phyloP scores from a whole-genome alignment of 148 eudicot species.

The Talinum fruticosum region DNA sequence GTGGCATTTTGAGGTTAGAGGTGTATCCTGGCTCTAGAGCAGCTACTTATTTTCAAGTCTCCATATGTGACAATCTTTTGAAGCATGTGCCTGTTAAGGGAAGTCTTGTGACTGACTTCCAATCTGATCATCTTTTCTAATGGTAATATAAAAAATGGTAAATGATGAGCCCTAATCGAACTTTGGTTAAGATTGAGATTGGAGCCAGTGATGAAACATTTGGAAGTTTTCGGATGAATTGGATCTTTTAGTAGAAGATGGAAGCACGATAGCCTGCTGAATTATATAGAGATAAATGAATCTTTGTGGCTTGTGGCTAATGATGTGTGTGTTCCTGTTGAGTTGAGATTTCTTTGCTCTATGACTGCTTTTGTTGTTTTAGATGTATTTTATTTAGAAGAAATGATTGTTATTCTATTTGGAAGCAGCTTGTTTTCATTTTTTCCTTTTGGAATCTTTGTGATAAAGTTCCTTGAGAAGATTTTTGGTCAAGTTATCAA shows the following conservation, averaged over 20 bases:
- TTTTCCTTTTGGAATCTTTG: not conserved
- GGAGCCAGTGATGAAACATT: not conserved
- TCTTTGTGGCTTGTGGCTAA: not conserved
- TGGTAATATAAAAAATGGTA: not conserved
- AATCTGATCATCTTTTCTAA: not conserved
- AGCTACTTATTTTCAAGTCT: not conserved
- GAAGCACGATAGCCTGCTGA: not conserved
- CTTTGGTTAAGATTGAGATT: not conserved
- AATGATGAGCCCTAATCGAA: not conserved
- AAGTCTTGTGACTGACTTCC: not conserved
- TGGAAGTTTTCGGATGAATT: not conserved
- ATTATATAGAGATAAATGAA: not conserved
- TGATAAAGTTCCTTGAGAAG: not conserved
- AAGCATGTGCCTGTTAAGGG: not conserved
- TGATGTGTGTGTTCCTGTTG: not conserved
- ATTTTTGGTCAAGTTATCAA: not conserved
- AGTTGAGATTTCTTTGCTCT: not conserved
- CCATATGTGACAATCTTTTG: not conserved
- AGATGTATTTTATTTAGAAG: not conserved
- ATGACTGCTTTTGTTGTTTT: not conserved
- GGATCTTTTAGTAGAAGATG: not conserved
- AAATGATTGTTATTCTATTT: not conserved
- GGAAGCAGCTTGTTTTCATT: not conserved
- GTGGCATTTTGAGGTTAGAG: not conserved
- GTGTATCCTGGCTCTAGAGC: not conserved